Base-by-base conservation (phyloP, 805 yeast genomes). In the Hyphopichia homilentoma region DNA sequence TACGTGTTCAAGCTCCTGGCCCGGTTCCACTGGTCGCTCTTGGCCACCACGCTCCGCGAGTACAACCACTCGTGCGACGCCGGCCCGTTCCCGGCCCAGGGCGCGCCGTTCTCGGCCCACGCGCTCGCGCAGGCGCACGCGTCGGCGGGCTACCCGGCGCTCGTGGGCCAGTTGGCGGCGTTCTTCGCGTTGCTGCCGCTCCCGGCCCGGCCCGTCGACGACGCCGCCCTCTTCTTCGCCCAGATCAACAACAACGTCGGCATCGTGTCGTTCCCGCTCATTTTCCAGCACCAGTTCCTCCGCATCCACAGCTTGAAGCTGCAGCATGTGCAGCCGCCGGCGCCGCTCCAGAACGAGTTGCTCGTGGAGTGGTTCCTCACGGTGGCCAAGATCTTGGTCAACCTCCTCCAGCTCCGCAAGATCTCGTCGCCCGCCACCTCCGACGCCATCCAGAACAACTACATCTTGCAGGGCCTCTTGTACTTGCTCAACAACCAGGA, bases 241-340 rank as follows among this genome's bases (percentile, higher is more conserved):
- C 21, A 27, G 13, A 44, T 75, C 27, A 73, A 73, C 45, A 72
- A 74, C 45, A 75, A 74, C 39, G 50, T 77, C 32, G 79, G 79
- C 1, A 60, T 75, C 16, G 58, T 75, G 9, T 52, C 73, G 7
- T 61, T 72, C 37, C 81, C 82, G 0, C 42, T 75, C 21, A 46
- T 75, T 6, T 64, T 73, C 46, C 55, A 43, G 38, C 53, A 39
- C 37, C 59, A 24, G 27, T 67, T 65, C 33, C n/a, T n/a, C n/a
- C n/a, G n/a, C n/a, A n/a, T n/a, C n/a, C n/a, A n/a, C n/a, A n/a
- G n/a, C n/a, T n/a, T n/a, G n/a, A n/a, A n/a, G n/a, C n/a, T n/a
- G n/a, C n/a, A n/a, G n/a, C n/a, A n/a, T n/a, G n/a, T n/a, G n/a
- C n/a, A n/a, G n/a, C n/a, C n/a, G n/a, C n/a, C n/a, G n/a, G n/a